Evolutionary conservation across 345 rosid genomes (phyloP), one percentile per base, ranked within the genome.

Genomic region (Aquilaria yunnanensis): DNA sequence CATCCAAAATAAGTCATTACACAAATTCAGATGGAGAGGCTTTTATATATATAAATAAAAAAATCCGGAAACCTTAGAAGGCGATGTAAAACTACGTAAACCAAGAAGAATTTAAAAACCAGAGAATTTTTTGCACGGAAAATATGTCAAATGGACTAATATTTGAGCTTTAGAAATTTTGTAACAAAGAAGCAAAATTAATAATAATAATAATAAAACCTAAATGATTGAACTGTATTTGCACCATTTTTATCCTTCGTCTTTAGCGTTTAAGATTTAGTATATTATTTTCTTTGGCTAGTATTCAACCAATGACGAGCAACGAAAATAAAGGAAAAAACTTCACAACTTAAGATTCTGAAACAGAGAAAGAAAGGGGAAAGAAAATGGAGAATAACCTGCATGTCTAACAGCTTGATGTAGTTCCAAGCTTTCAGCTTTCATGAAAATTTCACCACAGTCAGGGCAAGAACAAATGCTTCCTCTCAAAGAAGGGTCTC

Each of bases 341-440:
- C 9, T 61, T 0, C 31, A 23, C 32, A 4, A 57, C 16, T 32
- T 6, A 54, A 9, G 14, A 63, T 14, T 5, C 4, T 10, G 14
- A 55, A 47, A 63, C 14, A 32, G 2, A 2, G 47, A 11, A 8
- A 8, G 6, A 43, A 29, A 43, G 34, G 8, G 5, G 14, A 4
- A n/a, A 23, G 54, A 47, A 57, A 16, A 50, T 34, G 47, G 45
- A 31, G 46, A 16, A 32, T 54, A 68, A 83, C 96, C 96, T 65
- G 96, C 96, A 73, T 88, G 96, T 67, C 79, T 78, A 61, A 80
- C 81, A 57, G 82, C 78, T 55, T 74, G 92, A 74, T 85, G 92
- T 71, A 88, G 86, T 84, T 88, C 89, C 72, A 88, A 60, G 53
- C 63, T 74, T 54, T 88, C 92, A 32, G 87, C 32, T 63, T 83